Evolutionary conservation across 179 eudicot species (phyloP).

Genomic region (Amaranthus tricolor): DNA sequence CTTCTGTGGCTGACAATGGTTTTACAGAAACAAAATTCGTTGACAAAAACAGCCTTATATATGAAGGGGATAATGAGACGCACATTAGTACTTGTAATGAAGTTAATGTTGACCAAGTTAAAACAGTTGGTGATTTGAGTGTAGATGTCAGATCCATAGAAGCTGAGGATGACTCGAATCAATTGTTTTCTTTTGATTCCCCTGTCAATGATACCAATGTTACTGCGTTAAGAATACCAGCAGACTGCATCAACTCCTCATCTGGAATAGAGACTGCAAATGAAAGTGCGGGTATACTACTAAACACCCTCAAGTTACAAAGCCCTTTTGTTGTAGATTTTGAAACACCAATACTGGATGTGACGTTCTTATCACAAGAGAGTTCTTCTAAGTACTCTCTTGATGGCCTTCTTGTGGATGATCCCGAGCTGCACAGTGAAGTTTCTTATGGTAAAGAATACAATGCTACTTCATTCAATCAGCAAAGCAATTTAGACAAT

Average conservation of each 20-base stretch:
- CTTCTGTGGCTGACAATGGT: conserved; percentile 7
- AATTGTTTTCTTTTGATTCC: conserved; percentile 3
- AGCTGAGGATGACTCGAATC: conserved; percentile 6
- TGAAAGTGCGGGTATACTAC: conserved; percentile 21
- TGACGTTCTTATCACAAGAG: conserved; percentile 48
- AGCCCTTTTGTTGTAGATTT: conserved; percentile 47
- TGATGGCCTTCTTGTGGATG: conserved; percentile 46
- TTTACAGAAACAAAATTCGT: conserved; percentile 28
- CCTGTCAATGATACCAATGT: conserved; percentile 3
- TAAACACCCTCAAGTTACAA: conserved; percentile 29
- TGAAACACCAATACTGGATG: conserved; percentile 71
- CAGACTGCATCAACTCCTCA: conserved; percentile 5
- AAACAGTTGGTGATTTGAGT: not conserved
- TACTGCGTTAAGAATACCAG: conserved; percentile 7
- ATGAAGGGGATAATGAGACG: conserved; percentile 4
- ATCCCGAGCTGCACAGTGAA: conserved; percentile 29
- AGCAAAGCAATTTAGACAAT: conserved; percentile 19
- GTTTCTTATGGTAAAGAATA: conserved; percentile 26
- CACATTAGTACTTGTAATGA: conserved; percentile 1
- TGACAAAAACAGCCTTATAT: conserved; percentile 2
- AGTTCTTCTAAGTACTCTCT: conserved; percentile 33
- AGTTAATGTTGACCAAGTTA: conserved; percentile 10
- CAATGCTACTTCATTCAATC: conserved; percentile 16
- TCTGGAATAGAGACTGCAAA: conserved; percentile 19
- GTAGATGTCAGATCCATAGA: conserved; percentile 11